Evolutionary conservation across 176 grass and related monocot genomes (phyloP), one percentile per base, ranked within the genome.

Genomic region (Oryza officinalis): DNA sequence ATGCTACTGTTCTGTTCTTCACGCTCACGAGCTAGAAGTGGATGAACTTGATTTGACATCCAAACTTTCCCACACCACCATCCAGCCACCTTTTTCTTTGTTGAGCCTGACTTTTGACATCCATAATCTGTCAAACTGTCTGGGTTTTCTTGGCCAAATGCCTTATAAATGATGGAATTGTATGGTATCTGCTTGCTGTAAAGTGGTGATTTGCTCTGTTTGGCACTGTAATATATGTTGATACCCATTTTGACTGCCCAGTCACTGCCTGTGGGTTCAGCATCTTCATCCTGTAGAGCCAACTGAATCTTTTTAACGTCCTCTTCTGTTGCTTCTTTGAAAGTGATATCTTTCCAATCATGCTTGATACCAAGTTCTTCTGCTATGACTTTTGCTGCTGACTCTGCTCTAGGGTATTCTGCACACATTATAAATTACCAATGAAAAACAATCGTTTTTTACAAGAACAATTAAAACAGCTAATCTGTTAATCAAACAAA

Each of bases 221-320:
- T 94, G 30, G 96, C 93, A 87, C 89, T 94, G 86, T 99, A 99
- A 82, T 96, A 99, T 66, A 99, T 88, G 87, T 90, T 99, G 70
- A 99, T 99, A 20, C 93, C 96, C 96, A 99, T 89, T 88, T 96
- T 99, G 61, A 99, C 96, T 26, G 96, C 86, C 96, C 96, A 99
- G 46, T 99, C 96, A 87, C 74, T 86, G 81, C 94, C 94, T 27
- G 83, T 83, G 27, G 96, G 96, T 86, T 96, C 89, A 60, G 88
- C 89, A 89, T 96, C 87, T 86, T 99, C 96, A 46, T 99, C 96
- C 69, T 91, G 78, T 57, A 99, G 80, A 78, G 87, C 96, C 80
- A 85, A 68, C 75, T 37, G 81, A 72, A 94, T 99, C 82, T 57
- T 85, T 86, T 67, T 74, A 47, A 89, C 79, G 63, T 96, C 91